Evolutionary conservation across 1,284 basidiomycete genomes (phyloP), one percentile per base, ranked within the genome.

Genomic region (Ganoderma leucocontextum): DNA sequence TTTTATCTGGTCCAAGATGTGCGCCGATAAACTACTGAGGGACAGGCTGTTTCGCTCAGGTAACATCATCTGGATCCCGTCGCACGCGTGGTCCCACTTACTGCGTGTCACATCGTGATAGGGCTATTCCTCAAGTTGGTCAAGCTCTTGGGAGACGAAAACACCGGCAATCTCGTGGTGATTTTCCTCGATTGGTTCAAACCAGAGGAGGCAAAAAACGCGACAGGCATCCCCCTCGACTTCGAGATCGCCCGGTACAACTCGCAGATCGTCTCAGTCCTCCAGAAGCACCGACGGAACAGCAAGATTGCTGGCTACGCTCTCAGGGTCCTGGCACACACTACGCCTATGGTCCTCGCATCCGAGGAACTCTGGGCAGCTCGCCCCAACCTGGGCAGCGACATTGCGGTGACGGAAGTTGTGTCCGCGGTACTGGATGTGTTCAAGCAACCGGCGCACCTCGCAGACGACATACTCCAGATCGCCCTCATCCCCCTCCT

Each of bases 41-140:
- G 52, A 55, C 52, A 55, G 33, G 52, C 52, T 55, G 9, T 55
- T 55, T 35, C 52, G 52, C 22, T 15, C 52, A 55, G 52, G 52
- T 55, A 17, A 5, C 2, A 33, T 55, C 2, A 33, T 55, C 13
- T 35, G 25, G 39, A 13, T 39, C 39, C 39, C 13, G 39, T 39
- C 39, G 9, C 9, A 39, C 4, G 13, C 39, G 39, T 1, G 13
- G 13, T 39, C 8, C 15, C 29, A 53, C 52, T 55, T 3, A 55
- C 29, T 19, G 17, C 22, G 2, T 22, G 22, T 17, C 15, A 5
- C 13, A 29, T 33, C 29, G 13, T 19, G 5, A 35, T 13, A 55
- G 52, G 52, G 29, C 15, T 55, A 9, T 55, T 55, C 17, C 13
- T 12, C 52, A 33, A 55, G 2, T 10, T 55, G 29, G 52, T 55